A percentile compares a stretch with the other conserved stretches of the same genome.
Conservation (phyloP, 108 stramenopile genomes). For the Nitzschia inconspicua region DNA sequence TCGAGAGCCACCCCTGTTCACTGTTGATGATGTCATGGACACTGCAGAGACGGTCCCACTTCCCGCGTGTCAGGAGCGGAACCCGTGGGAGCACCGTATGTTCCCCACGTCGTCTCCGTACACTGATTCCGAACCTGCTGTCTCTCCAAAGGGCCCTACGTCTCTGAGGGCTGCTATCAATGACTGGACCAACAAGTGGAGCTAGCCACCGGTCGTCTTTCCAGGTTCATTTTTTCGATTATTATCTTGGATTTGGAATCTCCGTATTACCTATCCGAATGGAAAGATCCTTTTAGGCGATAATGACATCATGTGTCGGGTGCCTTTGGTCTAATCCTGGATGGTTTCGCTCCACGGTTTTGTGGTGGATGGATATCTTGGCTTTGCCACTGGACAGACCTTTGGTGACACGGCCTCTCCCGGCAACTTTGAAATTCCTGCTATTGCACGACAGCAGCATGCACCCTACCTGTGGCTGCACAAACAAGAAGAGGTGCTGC, state of each 20-base stretch:
- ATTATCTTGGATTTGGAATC: slow-evolving; percentile 5
- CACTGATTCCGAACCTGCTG: no score
- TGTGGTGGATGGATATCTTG: background rate
- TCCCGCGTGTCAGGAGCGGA: no score
- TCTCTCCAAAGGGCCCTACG: no score
- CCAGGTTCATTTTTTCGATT: background rate
- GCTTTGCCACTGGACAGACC: slow-evolving; percentile 3
- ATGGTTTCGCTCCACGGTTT: slow-evolving; percentile 3
- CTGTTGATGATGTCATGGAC: no score
- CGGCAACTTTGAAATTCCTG: background rate
- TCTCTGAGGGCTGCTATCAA: no score
- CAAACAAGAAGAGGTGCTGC: background rate
- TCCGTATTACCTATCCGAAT: slow-evolving; percentile 9
- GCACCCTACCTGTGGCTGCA: slow-evolving; percentile 1
- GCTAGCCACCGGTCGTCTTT: background rate
- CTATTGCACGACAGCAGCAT: background rate
- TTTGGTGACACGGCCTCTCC: slow-evolving; percentile 12
- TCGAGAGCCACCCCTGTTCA: no score
- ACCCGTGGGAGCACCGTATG: no score
- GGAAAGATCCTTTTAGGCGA: background rate
- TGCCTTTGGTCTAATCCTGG: slow-evolving; percentile 1
- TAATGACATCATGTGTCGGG: background rate
- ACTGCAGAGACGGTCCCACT: no score
- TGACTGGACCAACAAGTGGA: slow-evolving; percentile 16
- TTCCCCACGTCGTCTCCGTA: no score